Evolutionary conservation across 768 basidiomycete species (phyloP), one percentile per base, ranked within the genome.

Genomic region (Tubosaeta sp.): DNA sequence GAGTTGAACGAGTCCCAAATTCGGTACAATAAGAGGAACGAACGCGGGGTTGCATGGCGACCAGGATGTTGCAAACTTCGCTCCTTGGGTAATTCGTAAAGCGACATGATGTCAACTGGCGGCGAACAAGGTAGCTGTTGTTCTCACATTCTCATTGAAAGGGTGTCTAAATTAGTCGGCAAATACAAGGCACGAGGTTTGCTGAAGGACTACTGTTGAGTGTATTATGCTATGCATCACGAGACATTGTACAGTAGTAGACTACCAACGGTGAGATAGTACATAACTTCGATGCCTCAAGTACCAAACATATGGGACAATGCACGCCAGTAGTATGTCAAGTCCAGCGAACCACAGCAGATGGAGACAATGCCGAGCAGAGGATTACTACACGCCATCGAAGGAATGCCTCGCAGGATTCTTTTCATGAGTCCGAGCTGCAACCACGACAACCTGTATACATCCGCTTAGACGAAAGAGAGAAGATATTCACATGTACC

Each of bases 381-480:
- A 22, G 19, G 22, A 34, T 10, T 8, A 29, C 29, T 34, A 12
- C 33, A 12, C 12, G 12, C 9, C 33, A 8, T 34, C 34, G 32
- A 35, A 31, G 19, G 31, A 11, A n/a, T 48, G 38, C 34, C 38
- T 8, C 1, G 5, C 6, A 13, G 14, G 14, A 33, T n/a, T 46
- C 14, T 39, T 31, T 8, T 71, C 68, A 90, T 27, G 88, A 91
- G 66, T 93, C 91, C 14, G 91, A 95, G 62, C 91, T 92, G 62
- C 91, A 95, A 10, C 91, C 91, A 57, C 88, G 86, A 64, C 91
- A 95, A 12, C 91, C 91, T 94, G 55, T 3, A 48, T 29, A 54
- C 41, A 57, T 57, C 43, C 32, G 10, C 22, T 66, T n/a, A 63
- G 56, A 29, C 8, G 50, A 33, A 35, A 50, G 14, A n/a, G 16